Evolutionary conservation across 306 rosid genomes (phyloP).

Genomic region (Acacia acuminata): DNA sequence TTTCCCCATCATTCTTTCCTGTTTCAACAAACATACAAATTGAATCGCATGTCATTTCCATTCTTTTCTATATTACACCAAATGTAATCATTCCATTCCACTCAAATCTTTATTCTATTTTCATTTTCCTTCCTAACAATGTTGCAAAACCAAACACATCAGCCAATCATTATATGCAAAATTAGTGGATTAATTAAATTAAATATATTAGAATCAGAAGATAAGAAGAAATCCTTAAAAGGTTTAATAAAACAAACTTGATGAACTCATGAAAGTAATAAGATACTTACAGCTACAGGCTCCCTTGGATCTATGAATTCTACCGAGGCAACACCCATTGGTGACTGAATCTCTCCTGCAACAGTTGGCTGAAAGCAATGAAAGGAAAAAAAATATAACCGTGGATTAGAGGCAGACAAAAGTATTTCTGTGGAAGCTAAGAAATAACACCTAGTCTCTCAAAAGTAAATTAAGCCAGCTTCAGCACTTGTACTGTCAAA

Average conservation of each 20-base stretch:
- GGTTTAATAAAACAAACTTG: slow-evolving; percentile 13
- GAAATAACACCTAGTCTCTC: slow-evolving; percentile 7
- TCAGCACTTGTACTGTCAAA: slow-evolving; percentile 9
- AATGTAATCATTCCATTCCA: background rate
- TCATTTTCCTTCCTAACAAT: background rate
- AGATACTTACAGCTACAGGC: slow-evolving; percentile 70
- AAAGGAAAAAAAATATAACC: background rate
- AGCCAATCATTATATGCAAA: background rate
- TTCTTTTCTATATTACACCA: background rate
- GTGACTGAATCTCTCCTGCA: slow-evolving; percentile 86
- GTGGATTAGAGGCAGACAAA: background rate
- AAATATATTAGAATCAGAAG: background rate
- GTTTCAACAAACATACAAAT: background rate
- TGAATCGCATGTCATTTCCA: background rate
- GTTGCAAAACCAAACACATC: background rate
- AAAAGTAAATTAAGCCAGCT: background rate
- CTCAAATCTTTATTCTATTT: background rate
- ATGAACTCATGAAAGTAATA: slow-evolving; percentile 20
- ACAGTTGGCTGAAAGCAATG: slow-evolving; percentile 70
- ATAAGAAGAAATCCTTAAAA: background rate
- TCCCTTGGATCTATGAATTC: slow-evolving; percentile 95
- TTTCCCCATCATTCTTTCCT: background rate
- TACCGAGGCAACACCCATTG: slow-evolving; percentile 83
- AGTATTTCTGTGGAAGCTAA: slow-evolving; percentile 2
- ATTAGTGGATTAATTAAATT: background rate